Percentiles rank a stretch among this genome's conserved stretches.
phyloP scores from a whole-genome alignment of 2,329 filamentous ascomycete species.

The Phialophora verrucosa region DNA sequence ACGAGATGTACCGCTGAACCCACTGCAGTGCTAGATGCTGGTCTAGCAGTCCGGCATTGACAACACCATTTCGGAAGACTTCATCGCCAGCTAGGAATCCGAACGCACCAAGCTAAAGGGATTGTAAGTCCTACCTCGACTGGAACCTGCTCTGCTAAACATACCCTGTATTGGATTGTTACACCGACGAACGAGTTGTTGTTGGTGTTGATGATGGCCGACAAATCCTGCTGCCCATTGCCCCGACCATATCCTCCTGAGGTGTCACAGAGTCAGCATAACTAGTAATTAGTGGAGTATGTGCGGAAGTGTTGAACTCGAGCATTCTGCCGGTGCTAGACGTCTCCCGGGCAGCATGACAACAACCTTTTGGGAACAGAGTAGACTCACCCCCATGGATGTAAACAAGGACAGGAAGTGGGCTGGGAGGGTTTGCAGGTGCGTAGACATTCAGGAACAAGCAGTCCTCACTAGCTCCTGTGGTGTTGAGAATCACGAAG shows the following conservation, averaged over 20 bases:
- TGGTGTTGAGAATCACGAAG: slow-evolving; percentile 28
- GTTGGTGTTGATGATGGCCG: slow-evolving; percentile 54
- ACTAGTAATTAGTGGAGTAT: neutral
- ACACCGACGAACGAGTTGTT: slow-evolving; percentile 57
- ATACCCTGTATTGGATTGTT: slow-evolving; percentile 57
- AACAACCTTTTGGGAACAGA: neutral
- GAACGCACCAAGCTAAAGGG: slow-evolving; percentile 51
- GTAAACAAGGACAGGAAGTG: slow-evolving; percentile 48
- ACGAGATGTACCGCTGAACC: slow-evolving; percentile 64
- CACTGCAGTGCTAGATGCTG: slow-evolving; percentile 66
- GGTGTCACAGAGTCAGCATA: neutral
- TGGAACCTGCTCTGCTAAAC: slow-evolving; percentile 23
- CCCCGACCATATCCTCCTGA: slow-evolving; percentile 45
- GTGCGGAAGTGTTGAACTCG: neutral
- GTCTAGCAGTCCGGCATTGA: slow-evolving; percentile 70
- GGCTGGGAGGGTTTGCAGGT: slow-evolving; percentile 41
- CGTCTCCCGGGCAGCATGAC: neutral
- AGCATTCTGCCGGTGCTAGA: neutral
- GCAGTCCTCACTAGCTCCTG: slow-evolving; percentile 48
- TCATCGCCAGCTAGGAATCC: slow-evolving; percentile 60
- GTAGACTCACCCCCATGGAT: slow-evolving; percentile 43
- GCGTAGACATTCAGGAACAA: slow-evolving; percentile 51
- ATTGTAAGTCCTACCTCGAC: slow-evolving; percentile 10
- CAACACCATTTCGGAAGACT: slow-evolving; percentile 60
- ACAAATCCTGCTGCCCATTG: slow-evolving; percentile 45